Base-by-base conservation (phyloP, 176 grass and related monocot species). In the Avena sativa region DNA sequence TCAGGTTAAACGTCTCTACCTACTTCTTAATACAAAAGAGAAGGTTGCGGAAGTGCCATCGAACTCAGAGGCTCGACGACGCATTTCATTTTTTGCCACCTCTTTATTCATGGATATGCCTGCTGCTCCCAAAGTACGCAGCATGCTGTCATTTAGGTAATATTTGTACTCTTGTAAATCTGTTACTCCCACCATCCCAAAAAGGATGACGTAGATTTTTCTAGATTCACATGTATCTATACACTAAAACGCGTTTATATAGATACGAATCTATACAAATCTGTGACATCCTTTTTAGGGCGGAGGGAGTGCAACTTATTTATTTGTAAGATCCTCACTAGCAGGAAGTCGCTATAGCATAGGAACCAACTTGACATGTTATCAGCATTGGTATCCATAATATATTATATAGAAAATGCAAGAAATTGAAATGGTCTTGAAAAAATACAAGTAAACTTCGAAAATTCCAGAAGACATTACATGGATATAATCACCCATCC, bases 101-200 rank as follows among this genome's bases (percentile, higher is more conserved):
- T 98, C 93, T 87, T 86, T 98, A 55, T 98, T 98, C 82, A 98
- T 98, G 96, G 90, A 92, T 91, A 95, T 98, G 91, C 96, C 96
- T 40, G 51, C 72, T 86, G 93, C 96, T 86, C 96, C 96, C 56
- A 93, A 86, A 87, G 96, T 98, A 73, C 81, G 86, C 64, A 98
- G 76, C 80, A 98, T 98, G 96, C 73, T 98, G 68, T 98, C 96
- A 48, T 98, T 98, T 78, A 98, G 96, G 96, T 98, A 93, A 84
- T 78, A 53, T 12, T 71, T 77, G 7, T 38, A 4, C 47, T 87
- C 48, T 79, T 25, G 9, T 20, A 50, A 44, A 23, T 21, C 17
- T 55, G 50, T 13, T 88, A 2, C 28, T 28, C 28, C 28, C 28
- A 28, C 28, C 28, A 28, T 28, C 28, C 28, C 28, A 28, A 28